Evolutionary conservation across 768 basidiomycete genomes (phyloP).

Genomic region (Kwoniella shandongensis): DNA sequence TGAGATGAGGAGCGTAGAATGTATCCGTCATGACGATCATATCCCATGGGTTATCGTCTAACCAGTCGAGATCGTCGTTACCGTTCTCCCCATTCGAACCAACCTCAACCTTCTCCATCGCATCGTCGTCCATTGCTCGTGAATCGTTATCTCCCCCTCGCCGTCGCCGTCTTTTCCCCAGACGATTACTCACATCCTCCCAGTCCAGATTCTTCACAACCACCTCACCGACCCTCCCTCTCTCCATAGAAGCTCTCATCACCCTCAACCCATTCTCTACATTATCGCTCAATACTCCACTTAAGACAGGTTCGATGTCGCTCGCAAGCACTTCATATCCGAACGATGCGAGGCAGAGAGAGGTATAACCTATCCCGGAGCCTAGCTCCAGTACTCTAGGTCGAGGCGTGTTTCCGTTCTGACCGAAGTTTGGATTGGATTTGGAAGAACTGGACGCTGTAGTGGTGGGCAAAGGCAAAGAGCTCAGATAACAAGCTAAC

Average conservation of each 20-base stretch:
- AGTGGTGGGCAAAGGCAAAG: slow-evolving; percentile 9
- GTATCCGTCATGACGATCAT: slow-evolving; percentile 83
- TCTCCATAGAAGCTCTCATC: neutral
- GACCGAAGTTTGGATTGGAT: too few species aligned
- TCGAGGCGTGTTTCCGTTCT: too few species aligned
- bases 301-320: slow-evolving; percentile 66
- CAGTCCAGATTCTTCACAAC: slow-evolving; percentile 17
- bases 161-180: neutral
- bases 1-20: slow-evolving; percentile 65
- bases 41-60: slow-evolving; percentile 61
- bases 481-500: slow-evolving; percentile 62
- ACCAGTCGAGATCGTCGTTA: slow-evolving; percentile 1
- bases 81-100: too few species aligned
- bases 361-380: slow-evolving; percentile 75
- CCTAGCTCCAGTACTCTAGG: slow-evolving; percentile 69
- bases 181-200: slow-evolving; percentile 4
- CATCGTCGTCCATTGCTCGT: too few species aligned
- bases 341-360: slow-evolving; percentile 68
- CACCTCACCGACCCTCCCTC: neutral
- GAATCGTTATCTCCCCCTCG: neutral
- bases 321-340: slow-evolving; percentile 77
- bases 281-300: slow-evolving; percentile 66
- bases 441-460: too few species aligned
- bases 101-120: neutral
- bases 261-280: slow-evolving; percentile 51